These are phyloP conservation scores for Fusarium sororula DNA, from an alignment of 2,329 filamentous ascomycete genomes.

Conservation along the genomic window DNA sequence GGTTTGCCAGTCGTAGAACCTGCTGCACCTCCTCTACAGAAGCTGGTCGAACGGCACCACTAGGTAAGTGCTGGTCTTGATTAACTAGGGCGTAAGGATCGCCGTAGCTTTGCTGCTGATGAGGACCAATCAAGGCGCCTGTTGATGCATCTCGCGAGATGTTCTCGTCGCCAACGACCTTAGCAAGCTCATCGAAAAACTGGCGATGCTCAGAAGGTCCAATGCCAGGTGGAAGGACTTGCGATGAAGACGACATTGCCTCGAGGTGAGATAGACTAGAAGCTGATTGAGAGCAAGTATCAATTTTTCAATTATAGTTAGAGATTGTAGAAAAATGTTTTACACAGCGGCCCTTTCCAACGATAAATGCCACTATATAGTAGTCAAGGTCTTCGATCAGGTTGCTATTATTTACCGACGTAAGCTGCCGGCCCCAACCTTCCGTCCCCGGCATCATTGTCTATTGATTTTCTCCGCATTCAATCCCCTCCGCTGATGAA, in stretches of 20 bases:
- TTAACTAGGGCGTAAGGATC: neutral
- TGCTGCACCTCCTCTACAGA: neutral
- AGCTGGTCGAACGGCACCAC: neutral
- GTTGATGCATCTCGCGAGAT: neutral
- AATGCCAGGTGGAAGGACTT: neutral
- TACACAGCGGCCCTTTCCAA: neutral
- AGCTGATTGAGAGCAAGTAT: neutral
- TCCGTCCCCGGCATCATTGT: neutral
- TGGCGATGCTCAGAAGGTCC: neutral
- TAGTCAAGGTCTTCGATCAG: neutral
- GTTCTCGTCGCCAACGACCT: neutral
- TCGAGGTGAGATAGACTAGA: fast-evolving
- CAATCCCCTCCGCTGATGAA: fast-evolving
- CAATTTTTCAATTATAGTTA: neutral
- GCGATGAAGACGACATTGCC: neutral
- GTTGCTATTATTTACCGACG: neutral
- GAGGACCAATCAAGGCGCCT: neutral
- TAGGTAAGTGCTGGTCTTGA: neutral
- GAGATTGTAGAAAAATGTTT: fast-evolving
- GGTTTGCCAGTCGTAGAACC: neutral
- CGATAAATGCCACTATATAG: neutral
- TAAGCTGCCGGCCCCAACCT: neutral
- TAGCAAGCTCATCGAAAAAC: neutral
- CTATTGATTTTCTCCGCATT: neutral
- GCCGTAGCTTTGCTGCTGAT: neutral